Conservation (phyloP, 352 stramenopile species). For the Phytophthora nicotianae region DNA sequence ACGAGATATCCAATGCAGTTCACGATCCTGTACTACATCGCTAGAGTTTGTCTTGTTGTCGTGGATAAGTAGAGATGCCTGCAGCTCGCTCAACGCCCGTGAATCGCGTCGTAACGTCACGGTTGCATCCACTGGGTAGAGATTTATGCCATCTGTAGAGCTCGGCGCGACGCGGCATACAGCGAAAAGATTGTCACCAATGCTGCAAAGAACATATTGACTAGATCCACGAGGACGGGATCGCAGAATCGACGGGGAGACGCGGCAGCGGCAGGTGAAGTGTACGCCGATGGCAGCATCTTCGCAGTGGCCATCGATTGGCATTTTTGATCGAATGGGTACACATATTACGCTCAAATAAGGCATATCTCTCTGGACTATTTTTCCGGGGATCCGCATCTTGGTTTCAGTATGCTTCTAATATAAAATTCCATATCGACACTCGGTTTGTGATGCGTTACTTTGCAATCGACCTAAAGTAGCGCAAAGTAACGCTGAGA, state of each 20-base stretch:
- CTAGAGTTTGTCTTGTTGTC: not conserved
- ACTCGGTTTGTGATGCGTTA: no score
- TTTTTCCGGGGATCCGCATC: no score
- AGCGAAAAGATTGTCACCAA: slow-evolving; percentile 21
- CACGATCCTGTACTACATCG: not conserved
- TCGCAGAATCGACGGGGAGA: slow-evolving; percentile 42
- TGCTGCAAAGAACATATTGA: slow-evolving; percentile 41
- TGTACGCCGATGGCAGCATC: slow-evolving; percentile 33
- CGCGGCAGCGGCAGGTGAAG: slow-evolving; percentile 66
- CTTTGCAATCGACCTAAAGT: no score
- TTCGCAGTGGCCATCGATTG: slow-evolving; percentile 15
- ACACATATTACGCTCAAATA: slow-evolving; percentile 6
- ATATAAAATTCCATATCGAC: no score
- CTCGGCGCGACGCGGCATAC: slow-evolving; percentile 54
- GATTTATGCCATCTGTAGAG: slow-evolving; percentile 1
- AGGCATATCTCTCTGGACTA: no score
- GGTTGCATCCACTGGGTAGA: slow-evolving; percentile 24
- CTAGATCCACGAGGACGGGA: slow-evolving; percentile 36
- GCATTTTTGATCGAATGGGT: slow-evolving; percentile 25
- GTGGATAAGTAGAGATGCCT: slow-evolving; percentile 28
- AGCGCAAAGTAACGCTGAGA: no score
- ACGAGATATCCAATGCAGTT: slow-evolving; percentile 57
- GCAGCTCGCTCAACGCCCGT: slow-evolving; percentile 25
- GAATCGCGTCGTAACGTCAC: slow-evolving; percentile 37
- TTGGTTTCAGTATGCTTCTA: no score